Evolutionary conservation across 2,329 filamentous ascomycete genomes (phyloP).

Genomic region (Pseudocercospora macadamiae): DNA sequence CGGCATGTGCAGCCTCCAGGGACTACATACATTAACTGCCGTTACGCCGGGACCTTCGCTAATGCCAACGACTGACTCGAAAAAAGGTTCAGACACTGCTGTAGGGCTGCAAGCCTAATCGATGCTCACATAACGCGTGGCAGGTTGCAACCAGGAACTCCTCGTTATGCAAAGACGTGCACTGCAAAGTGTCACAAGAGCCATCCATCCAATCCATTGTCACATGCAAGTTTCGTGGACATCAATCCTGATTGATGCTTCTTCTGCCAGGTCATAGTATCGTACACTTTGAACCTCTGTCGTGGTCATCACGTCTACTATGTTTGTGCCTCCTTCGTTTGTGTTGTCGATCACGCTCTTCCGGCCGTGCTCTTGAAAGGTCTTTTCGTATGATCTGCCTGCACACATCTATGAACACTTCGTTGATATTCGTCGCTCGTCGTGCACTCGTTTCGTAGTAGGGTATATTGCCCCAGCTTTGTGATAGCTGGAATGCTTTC

Average conservation of each 20-base stretch:
- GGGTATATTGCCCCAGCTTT: slow-evolving; percentile 81
- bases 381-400: slow-evolving; percentile 43
- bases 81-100: not conserved
- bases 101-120: slow-evolving; percentile 2
- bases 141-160: not conserved
- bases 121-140: not conserved
- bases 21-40: not conserved
- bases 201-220: not conserved
- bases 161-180: slow-evolving; percentile 1
- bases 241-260: slow-evolving; percentile 6
- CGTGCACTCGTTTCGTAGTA: slow-evolving; percentile 91
- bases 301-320: slow-evolving; percentile 13
- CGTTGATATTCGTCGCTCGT: slow-evolving; percentile 82
- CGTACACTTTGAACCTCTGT: slow-evolving; percentile 21
- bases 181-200: slow-evolving; percentile 1
- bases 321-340: slow-evolving; percentile 15
- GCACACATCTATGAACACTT: slow-evolving; percentile 66
- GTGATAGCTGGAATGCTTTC: slow-evolving; percentile 81
- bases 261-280: slow-evolving; percentile 23
- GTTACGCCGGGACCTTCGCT: not conserved
- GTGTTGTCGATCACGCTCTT: slow-evolving; percentile 20
- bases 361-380: slow-evolving; percentile 27
- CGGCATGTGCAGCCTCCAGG: not conserved
- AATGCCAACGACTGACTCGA: slow-evolving; percentile 5
- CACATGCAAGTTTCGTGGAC: not conserved